Base-by-base conservation (phyloP, 768 basidiomycete genomes). In the Strobilomyces dryophilus region DNA sequence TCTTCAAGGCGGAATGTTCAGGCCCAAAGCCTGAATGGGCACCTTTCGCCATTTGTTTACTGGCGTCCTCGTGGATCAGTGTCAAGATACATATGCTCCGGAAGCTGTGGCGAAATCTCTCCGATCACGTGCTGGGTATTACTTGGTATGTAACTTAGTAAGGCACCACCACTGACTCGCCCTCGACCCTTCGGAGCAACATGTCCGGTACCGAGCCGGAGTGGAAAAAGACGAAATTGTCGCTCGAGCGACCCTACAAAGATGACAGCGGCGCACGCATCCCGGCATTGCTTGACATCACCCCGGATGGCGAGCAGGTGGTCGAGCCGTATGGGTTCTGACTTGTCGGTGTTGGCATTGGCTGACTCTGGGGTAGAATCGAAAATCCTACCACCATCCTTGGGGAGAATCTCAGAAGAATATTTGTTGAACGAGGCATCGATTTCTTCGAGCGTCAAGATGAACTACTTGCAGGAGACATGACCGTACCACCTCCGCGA, bases 191-290 rank as follows among this genome's bases (percentile, higher is more conserved):
- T 41, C 11, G 12, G 27, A 27, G 24, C 41, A 20, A 9, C 29
- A 60, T 58, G 59, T 66, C 67, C 58, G 62, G 54, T 36, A n/a
- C 39, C 39, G 63, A 74, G 47, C 75, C 75, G 11, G 64, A 73
- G 9, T 86, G 83, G 80, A 83, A 79, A 62, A 77, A 77, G 56
- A 72, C 84, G 35, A 84, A 71, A 54, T 71, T 92, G 10, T 84
- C 88, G 2, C 76, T 93, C 31, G 90, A 93, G 64, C 75, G 82
- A 36, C 89, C 87, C 0, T 91, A 91, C 73, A 90, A 85, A 67
- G 85, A 90, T 61, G 89, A 92, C 58, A 69, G 77, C 35, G 89
- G 87, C 8, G 73, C 79, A 42, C 75, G 63, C 9, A 80, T 92
- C 27, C 85, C 81, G 24, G 73, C 75, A 6, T 70, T 92, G 27